Evolutionary conservation across 2,329 filamentous ascomycete species (phyloP).

Genomic region (Fusarium phyllophilum): DNA sequence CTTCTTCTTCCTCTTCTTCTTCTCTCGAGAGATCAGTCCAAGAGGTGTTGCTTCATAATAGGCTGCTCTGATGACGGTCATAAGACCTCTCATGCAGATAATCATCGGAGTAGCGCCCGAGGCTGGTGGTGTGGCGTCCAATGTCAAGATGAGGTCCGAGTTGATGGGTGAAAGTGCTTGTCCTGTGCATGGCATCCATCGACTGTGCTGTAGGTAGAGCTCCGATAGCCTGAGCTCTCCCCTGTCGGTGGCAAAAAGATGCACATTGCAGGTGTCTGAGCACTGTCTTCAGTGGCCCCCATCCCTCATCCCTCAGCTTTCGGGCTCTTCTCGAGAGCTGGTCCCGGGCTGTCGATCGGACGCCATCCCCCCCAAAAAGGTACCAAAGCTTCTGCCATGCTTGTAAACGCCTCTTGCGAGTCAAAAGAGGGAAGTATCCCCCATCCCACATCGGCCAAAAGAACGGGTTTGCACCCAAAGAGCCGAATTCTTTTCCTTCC

Average conservation of each 20-base stretch:
- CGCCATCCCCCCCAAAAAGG: constrained; percentile 21
- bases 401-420: constrained; percentile 5
- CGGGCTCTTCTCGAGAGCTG: not conserved
- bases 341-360: constrained; percentile 9
- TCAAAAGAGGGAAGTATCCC: not conserved
- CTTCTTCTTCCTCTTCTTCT: constrained; percentile 2
- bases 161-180: constrained; percentile 8
- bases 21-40: not conserved
- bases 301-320: constrained; percentile 10
- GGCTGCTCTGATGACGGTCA: constrained; percentile 12
- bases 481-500: constrained; percentile 39
- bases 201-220: not conserved
- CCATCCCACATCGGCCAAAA: constrained; percentile 19
- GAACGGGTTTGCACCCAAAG: constrained; percentile 43
- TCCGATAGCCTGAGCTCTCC: constrained; percentile 1
- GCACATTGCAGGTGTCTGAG: constrained; percentile 10
- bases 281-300: constrained; percentile 9
- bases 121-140: constrained; percentile 36
- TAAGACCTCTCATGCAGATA: constrained; percentile 23
- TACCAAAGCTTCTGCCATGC: constrained; percentile 13
- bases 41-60: constrained; percentile 13
- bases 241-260: constrained; percentile 19
- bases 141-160: constrained; percentile 3
- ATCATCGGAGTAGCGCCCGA: constrained; percentile 14
- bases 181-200: not conserved